phyloP scores from a whole-genome alignment of 176 grass and related monocot genomes.

The Aegilops bicornis region DNA sequence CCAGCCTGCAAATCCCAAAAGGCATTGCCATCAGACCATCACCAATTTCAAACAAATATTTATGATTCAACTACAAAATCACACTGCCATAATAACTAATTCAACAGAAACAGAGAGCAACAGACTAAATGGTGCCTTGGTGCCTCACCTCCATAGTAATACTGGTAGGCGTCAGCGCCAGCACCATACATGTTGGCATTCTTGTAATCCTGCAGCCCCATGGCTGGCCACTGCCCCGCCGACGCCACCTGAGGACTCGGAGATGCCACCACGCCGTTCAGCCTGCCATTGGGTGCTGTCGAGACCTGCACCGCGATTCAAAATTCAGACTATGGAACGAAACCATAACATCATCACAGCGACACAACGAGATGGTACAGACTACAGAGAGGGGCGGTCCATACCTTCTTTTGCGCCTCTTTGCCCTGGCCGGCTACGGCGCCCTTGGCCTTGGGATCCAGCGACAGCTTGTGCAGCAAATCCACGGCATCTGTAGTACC shows the following conservation, averaged over 20 bases:
- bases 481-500: slow-evolving; percentile 43
- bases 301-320: slow-evolving; percentile 22
- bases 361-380: neutral
- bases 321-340: neutral
- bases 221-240: slow-evolving; percentile 36
- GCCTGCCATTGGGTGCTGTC: slow-evolving; percentile 6
- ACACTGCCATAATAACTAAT: neutral
- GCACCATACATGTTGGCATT: slow-evolving; percentile 50
- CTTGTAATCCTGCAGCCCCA: slow-evolving; percentile 42
- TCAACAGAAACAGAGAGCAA: neutral
- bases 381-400: too few relatives aligned
- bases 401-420: slow-evolving; percentile 45
- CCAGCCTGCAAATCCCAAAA: slow-evolving; percentile 39
- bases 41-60: neutral
- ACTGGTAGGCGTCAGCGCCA: slow-evolving; percentile 48
- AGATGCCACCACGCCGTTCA: slow-evolving; percentile 14
- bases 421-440: slow-evolving; percentile 37
- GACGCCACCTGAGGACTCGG: slow-evolving; percentile 11
- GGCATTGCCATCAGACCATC: neutral
- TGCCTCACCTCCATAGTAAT: slow-evolving; percentile 63
- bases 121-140: neutral
- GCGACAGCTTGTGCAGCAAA: slow-evolving; percentile 59
- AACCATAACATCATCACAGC: neutral
- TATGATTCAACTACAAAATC: neutral
- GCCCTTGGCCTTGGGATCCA: slow-evolving; percentile 48